phyloP scores from a whole-genome alignment of 495 filamentous ascomycete genomes.

The Penicillium samsonianum region DNA sequence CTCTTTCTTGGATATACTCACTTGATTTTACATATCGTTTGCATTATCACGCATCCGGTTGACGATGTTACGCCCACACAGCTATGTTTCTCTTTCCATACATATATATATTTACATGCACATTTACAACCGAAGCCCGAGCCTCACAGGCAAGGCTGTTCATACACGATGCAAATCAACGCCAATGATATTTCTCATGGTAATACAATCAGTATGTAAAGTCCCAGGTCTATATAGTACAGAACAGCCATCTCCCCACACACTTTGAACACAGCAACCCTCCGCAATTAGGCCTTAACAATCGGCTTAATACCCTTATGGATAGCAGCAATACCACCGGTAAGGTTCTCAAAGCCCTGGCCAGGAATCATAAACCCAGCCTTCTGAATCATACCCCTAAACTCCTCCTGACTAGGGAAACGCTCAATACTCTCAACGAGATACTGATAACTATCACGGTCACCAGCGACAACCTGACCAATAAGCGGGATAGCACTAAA shows the following conservation, averaged over 20 bases:
- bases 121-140: neutral
- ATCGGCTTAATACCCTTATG: constrained; percentile 95
- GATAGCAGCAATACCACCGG: constrained; percentile 87
- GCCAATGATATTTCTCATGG: constrained; percentile 13
- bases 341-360: constrained; percentile 82
- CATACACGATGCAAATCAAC: constrained; percentile 9
- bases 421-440: constrained; percentile 95
- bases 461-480: constrained; percentile 91
- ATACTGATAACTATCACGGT: constrained; percentile 97
- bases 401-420: constrained; percentile 84
- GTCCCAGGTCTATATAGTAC: constrained; percentile 2
- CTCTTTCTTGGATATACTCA: constrained; percentile 14
- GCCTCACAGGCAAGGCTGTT: neutral
- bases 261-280: neutral
- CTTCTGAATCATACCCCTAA: constrained; percentile 80
- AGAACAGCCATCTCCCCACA: neutral
- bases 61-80: constrained; percentile 25
- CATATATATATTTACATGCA: constrained; percentile 9
- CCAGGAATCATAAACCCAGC: constrained; percentile 87
- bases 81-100: neutral
- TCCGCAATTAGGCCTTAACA: constrained; percentile 23
- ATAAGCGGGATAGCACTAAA: constrained; percentile 93
- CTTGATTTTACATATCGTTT: constrained; percentile 14
- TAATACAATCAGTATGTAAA: constrained; percentile 17
- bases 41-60: constrained; percentile 17